Base-by-base conservation (phyloP, 805 yeast genomes). In the Lachancea fermentati region DNA sequence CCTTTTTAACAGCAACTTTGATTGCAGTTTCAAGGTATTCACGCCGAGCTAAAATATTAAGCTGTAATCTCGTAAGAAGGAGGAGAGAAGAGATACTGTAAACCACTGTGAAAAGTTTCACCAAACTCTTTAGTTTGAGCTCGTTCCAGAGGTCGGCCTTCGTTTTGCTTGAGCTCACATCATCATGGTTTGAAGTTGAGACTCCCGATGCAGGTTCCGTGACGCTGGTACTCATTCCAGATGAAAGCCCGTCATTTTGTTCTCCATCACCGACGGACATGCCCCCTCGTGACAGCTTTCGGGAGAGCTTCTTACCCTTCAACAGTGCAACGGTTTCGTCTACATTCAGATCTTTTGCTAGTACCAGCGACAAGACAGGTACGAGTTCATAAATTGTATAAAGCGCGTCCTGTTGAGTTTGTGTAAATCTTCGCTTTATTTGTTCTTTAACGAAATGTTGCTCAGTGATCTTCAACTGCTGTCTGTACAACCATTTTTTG, bases 391-490 rank as follows among this genome's bases (percentile, higher is more conserved):
- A 69, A 38, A 89, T 77, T 0, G 97, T 91, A 65, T 78, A 79
- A 38, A 83, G 72, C 34, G 96, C 85, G 62, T 91, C 97, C 50
- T 81, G 80, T 55, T 89, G 97, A 8, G 96, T 91, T 66, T 88
- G 96, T 37, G 83, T 79, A 54, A 88, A 91, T 43, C 97, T 68
- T 50, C 93, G 72, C 50, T 81, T 81, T 44, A 89, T 82, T 50
- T 78, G 82, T 48, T 79, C 85, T 37, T 73, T 69, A 16, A 83
- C 75, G 38, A 76, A 72, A 32, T 76, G 72, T 60, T 79, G 83
- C 47, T 76, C 76, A 34, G 72, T 65, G 30, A 79, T 51, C 34
- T 70, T 66, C 38, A 71, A 66, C 50, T 78, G 82, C 43, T 59
- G 61, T 26, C 48, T 49, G 34, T 51, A 42, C n/a, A 59, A 38